Conservation (phyloP, 805 yeast species). For the Dipodascopsis uninucleata region DNA sequence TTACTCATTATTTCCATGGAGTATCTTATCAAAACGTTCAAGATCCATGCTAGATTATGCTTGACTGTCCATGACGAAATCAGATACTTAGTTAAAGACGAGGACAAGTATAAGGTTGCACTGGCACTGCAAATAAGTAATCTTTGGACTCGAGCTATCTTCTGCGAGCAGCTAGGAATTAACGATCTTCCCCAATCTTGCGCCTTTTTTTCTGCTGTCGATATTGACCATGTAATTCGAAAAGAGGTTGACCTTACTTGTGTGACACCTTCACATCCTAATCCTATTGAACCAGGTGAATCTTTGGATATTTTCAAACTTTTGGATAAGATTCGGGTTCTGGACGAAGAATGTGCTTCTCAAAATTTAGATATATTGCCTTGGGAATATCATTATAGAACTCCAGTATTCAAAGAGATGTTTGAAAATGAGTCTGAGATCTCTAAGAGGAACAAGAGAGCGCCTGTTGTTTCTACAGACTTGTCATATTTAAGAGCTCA, state of each 20-base stretch:
- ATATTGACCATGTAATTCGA: slow-evolving; percentile 79
- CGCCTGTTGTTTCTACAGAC: slow-evolving; percentile 22
- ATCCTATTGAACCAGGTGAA: slow-evolving; percentile 74
- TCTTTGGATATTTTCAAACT: slow-evolving; percentile 53
- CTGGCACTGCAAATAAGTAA: slow-evolving; percentile 84
- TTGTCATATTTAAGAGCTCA: slow-evolving; percentile 24
- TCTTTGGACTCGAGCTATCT: slow-evolving; percentile 94
- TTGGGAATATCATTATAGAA: slow-evolving; percentile 11
- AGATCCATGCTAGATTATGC: slow-evolving; percentile 69
- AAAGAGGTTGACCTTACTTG: slow-evolving; percentile 93
- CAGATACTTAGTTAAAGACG: slow-evolving; percentile 69
- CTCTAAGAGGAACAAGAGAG: slow-evolving; percentile 11
- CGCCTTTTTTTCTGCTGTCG: slow-evolving; percentile 93
- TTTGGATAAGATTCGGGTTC: neutral
- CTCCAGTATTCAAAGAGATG: slow-evolving; percentile 24
- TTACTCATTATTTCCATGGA: slow-evolving; percentile 82
- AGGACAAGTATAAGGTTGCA: slow-evolving; percentile 73
- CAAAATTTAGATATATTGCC: slow-evolving; percentile 11
- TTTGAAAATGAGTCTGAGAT: slow-evolving; percentile 12
- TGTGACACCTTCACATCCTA: slow-evolving; percentile 80
- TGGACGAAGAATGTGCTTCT: slow-evolving; percentile 2
- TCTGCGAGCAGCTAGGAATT: slow-evolving; percentile 87
- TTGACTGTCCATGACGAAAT: slow-evolving; percentile 95
- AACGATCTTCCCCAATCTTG: slow-evolving; percentile 87
- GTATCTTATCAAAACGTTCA: slow-evolving; percentile 61